These are phyloP conservation scores for Phialemonium atrogriseum DNA, from an alignment of 2,329 filamentous ascomycete genomes.

Conservation along the genomic window DNA sequence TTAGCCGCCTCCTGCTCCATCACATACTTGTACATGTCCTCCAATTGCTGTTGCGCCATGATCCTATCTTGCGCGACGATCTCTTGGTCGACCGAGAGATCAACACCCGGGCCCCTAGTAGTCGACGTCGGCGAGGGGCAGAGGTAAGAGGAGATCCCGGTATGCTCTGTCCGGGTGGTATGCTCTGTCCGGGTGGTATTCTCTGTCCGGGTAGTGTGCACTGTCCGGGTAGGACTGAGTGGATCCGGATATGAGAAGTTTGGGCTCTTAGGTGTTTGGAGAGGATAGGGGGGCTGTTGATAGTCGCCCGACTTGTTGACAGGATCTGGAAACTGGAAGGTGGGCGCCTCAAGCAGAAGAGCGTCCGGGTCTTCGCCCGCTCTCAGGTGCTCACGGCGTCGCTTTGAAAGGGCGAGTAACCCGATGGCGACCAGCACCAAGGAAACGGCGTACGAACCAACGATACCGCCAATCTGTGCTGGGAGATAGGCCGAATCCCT, in stretches of 20 bases:
- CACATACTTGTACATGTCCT: conserved; percentile 84
- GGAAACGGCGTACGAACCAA: conserved; percentile 73
- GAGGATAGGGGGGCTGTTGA: conserved; percentile 13
- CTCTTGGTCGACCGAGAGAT: conserved; percentile 66
- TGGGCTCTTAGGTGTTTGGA: conserved; percentile 23
- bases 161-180: no score
- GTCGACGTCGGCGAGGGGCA: conserved; percentile 39
- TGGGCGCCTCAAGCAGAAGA: conserved; percentile 12
- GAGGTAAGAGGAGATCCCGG: conserved; percentile 12
- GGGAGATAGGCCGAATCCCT: conserved; percentile 61
- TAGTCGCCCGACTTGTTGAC: conserved; percentile 7
- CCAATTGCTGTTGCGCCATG: conserved; percentile 74
- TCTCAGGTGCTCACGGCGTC: conserved; percentile 41
- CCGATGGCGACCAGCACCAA: conserved; percentile 64
- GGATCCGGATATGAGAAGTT: conserved; percentile 44
- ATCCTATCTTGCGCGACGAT: conserved; percentile 67
- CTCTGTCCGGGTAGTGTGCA: conserved; percentile 14
- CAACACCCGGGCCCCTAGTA: conserved; percentile 45
- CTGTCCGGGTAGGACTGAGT: conserved; percentile 26
- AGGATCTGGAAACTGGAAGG: conserved; percentile 17
- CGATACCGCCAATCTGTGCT: conserved; percentile 73
- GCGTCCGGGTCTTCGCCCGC: conserved; percentile 44
- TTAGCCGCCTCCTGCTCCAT: conserved; percentile 78
- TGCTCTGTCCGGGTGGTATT: conserved; percentile 28
- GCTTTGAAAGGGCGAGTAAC: conserved; percentile 52